Percentiles rank a stretch among this genome's conserved stretches.
These are phyloP conservation scores for Panaeolus cyanescens DNA, from an alignment of 768 basidiomycete species.

Conservation along the genomic window DNA sequence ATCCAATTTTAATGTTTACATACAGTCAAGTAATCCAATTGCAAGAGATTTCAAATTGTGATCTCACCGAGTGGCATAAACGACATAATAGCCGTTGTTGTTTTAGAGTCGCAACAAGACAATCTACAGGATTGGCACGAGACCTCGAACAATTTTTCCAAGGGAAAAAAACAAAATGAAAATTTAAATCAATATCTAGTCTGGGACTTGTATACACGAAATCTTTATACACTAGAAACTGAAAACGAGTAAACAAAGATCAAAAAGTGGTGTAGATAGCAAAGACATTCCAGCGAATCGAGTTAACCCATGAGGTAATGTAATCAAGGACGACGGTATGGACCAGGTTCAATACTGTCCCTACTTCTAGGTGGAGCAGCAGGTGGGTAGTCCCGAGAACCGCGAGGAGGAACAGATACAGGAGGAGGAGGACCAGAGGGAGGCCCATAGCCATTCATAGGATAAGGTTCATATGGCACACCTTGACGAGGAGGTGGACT, in stretches of 20 bases:
- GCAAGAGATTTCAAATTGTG: background rate
- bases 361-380: slow-evolving; percentile 41
- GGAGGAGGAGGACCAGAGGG: slow-evolving; percentile 25
- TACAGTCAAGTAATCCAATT: background rate
- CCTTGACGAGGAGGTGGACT: slow-evolving; percentile 61
- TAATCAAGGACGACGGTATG: slow-evolving; percentile 44
- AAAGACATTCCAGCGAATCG: background rate
- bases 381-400: slow-evolving; percentile 48
- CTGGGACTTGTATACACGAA: background rate
- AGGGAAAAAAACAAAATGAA: background rate
- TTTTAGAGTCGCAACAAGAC: too few species aligned
- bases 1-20: background rate
- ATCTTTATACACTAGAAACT: background rate
- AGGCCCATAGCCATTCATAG: slow-evolving; percentile 50
- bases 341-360: slow-evolving; percentile 41
- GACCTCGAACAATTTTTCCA: too few species aligned
- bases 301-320: slow-evolving; percentile 2
- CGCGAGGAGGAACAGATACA: slow-evolving; percentile 19
- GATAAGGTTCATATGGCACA: slow-evolving; percentile 54
- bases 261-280: background rate
- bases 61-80: background rate
- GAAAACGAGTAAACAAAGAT: slow-evolving; percentile 1
- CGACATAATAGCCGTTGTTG: too few species aligned
- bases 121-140: too few species aligned
- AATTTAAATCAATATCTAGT: background rate